Evolutionary conservation across 2,329 filamentous ascomycete species (phyloP), one percentile per base, ranked within the genome.

Genomic region (Nemania sp.): DNA sequence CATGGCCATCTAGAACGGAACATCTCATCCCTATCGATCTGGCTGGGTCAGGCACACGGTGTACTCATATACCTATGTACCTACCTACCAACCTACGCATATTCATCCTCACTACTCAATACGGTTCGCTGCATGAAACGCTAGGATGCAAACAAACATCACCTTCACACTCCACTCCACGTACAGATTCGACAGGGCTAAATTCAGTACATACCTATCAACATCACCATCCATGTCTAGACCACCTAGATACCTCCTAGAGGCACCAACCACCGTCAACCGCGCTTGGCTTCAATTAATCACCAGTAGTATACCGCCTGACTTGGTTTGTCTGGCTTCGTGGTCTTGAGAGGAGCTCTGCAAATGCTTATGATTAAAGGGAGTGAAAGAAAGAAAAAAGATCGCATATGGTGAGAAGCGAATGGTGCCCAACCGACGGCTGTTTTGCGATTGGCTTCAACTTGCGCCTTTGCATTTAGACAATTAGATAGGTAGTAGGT

Each of bases 101-200:
- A 54, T 63, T 58, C 47, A 49, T 47, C 60, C 20, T 47, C 38
- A 64, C 49, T 64, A 38, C 35, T 41, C 8, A 41, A 41, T 41
- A 52, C 60, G 56, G 54, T 43, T 63, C 59, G 38, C 47, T 64
- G 56, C 60, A 62, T 66, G 62, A 68, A 66, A 68, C 66, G 54
- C 55, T 58, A 60, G 66, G 57, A 56, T 66, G 49, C 58, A 61
- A 62, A 64, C 62, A 65, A 55, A 59, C 64, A 66, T 24, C 65
- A 54, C 62, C 47, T 57, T 43, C 66, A 27, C 53, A 6, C 66
- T 66, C 66, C 66, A 69, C 66, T 41, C 54, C 58, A 56, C 32
- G 45, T 29, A 53, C 53, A 43, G 57, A 66, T 68, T 68, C 53
- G 62, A 58, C 56, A 58, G 57, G 52, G 54, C 22, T 38, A 47